These are phyloP conservation scores for Saccharum spontaneum DNA, from an alignment of 176 grass and related monocot species.

Conservation along the genomic window DNA sequence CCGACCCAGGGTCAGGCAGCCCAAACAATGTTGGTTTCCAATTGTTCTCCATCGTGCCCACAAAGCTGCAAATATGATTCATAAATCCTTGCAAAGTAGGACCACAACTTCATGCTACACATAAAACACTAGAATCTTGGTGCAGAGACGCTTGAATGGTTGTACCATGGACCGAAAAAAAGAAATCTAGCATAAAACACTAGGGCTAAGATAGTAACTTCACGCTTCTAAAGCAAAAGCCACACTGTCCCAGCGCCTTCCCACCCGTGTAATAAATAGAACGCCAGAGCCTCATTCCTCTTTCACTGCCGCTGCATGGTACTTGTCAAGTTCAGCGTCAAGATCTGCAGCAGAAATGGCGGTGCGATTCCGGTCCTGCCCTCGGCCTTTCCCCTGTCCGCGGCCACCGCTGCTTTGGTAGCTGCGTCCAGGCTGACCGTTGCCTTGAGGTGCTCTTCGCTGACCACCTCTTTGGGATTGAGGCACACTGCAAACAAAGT, in stretches of 20 bases:
- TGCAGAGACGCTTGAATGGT: slow-evolving; percentile 5
- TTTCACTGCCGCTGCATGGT: slow-evolving; percentile 59
- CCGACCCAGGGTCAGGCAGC: background rate
- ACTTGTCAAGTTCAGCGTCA: slow-evolving; percentile 81
- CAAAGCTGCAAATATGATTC: background rate
- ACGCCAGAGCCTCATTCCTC: slow-evolving; percentile 49
- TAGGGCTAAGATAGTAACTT: slow-evolving; percentile 16
- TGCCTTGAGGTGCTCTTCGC: slow-evolving; percentile 42
- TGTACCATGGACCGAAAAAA: background rate
- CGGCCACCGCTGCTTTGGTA: slow-evolving; percentile 35
- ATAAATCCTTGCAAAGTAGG: background rate
- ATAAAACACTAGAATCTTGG: background rate
- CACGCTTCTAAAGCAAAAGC: background rate
- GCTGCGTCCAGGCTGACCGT: slow-evolving; percentile 33
- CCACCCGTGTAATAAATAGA: background rate
- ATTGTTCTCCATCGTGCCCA: background rate
- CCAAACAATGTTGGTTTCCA: background rate
- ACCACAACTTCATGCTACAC: background rate
- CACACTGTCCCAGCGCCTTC: background rate
- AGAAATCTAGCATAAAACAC: background rate
- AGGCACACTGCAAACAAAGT: slow-evolving; percentile 37
- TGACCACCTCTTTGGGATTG: slow-evolving; percentile 42
- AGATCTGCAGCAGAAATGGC: slow-evolving; percentile 63
- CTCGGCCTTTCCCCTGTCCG: slow-evolving; percentile 42
- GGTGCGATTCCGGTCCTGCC: slow-evolving; percentile 37